Conservation (phyloP, 108 stramenopile species). For the Skeletonema tropicum region DNA sequence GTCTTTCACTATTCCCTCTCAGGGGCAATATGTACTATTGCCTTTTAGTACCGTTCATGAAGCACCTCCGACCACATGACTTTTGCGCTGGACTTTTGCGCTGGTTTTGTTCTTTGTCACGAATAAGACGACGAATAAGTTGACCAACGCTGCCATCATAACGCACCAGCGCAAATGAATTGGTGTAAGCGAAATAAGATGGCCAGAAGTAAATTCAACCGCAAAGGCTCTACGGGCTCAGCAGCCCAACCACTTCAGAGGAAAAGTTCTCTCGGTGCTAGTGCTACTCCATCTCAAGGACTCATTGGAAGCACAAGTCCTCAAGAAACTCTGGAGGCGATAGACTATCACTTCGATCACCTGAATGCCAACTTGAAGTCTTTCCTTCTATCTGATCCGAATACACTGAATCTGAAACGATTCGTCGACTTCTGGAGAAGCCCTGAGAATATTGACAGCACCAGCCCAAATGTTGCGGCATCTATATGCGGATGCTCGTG, state of each 20-base stretch:
- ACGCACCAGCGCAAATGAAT: not conserved
- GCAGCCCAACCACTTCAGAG: not conserved
- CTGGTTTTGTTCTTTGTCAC: too few relatives aligned
- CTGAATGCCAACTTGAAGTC: not conserved
- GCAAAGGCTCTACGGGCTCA: not conserved
- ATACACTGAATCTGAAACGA: not conserved
- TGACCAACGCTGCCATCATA: too few relatives aligned
- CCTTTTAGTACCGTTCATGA: not conserved
- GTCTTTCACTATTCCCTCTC: too few relatives aligned
- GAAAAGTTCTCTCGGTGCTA: not conserved
- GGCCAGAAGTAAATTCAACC: not conserved
- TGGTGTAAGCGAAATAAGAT: not conserved
- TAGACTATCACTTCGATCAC: slow-evolving; percentile 6
- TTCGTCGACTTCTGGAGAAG: not conserved
- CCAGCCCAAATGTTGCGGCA: slow-evolving; percentile 3
- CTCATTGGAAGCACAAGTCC: not conserved
- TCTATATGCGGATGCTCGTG: not conserved
- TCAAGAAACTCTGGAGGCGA: not conserved
- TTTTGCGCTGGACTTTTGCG: too few relatives aligned
- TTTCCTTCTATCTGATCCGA: not conserved
- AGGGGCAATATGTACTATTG: not conserved
- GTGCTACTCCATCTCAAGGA: not conserved
- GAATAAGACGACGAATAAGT: too few relatives aligned
- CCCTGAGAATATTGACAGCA: not conserved
- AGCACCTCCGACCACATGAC: not conserved